Evolutionary conservation across 495 filamentous ascomycete genomes (phyloP), one percentile per base, ranked within the genome.

Genomic region (Penicillium chermesinum): DNA sequence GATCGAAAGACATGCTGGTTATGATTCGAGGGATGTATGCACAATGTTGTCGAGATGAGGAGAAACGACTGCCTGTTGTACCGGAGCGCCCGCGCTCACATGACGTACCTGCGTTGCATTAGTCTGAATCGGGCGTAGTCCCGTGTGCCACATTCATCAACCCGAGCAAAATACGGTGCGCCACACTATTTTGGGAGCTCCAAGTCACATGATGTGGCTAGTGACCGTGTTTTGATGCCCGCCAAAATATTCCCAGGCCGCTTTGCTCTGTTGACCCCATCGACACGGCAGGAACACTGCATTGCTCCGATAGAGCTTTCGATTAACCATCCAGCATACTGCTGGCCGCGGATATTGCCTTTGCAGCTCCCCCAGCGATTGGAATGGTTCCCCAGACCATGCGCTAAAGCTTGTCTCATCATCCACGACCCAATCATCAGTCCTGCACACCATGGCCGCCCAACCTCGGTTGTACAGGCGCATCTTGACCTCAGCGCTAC

Each of bases 401-500:
- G 70, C 65, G 64, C 46, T 71, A 55, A 67, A 32, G 17, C 43
- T 54, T 38, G 22, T 53, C 52, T n/a, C 44, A 55, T 52, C 54
- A 45, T 58, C 44, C 45, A 62, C 62, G 55, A 65, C 50, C 46
- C 5, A 30, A 5, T 10, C 25, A 47, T 48, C 61, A 58, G 59
- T 58, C 62, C 57, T 54, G 44, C 67, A 48, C 45, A 70, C 48
- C 59, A 79, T 80, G 77, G 69, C 74, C 55, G 57, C 61, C 41
- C 69, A 65, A 62, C 62, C 69, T 43, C 71, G 80, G 41, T 79
- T 78, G 34, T 96, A 96, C 62, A 83, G 91, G 72, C 87, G 95
- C 59, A 90, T 94, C 65, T 69, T 97, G 48, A 95, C 91, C 33
- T 91, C 93, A 27, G 79, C 87, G 34, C 70, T 97, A 44, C 93